Percentiles rank a stretch among this genome's conserved stretches.
Evolutionary conservation across 1,284 basidiomycete genomes (phyloP).

Genomic region (Coriolopsis trogii): DNA sequence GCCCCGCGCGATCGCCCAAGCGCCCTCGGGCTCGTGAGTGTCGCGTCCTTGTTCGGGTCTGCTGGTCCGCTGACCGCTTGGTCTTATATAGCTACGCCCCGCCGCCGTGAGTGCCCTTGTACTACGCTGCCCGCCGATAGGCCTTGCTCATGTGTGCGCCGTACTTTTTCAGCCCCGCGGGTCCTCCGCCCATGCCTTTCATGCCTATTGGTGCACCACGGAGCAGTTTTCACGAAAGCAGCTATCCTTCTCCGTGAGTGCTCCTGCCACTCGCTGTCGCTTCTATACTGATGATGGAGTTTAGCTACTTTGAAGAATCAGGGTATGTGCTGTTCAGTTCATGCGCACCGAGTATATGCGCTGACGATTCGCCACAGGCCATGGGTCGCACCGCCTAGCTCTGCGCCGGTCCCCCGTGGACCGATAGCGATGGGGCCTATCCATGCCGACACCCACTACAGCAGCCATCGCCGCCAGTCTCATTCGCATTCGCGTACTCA

Average conservation of each 20-base stretch:
- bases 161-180: conserved; percentile 10
- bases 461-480: conserved; percentile 16
- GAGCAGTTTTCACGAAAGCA: too few relatives aligned
- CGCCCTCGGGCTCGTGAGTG: conserved; percentile 17
- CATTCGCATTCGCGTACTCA: conserved; percentile 15
- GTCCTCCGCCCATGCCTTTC: conserved; percentile 18
- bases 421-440: conserved; percentile 1
- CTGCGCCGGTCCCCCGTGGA: conserved; percentile 10
- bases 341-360: not conserved
- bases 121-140: not conserved
- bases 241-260: too few relatives aligned
- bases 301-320: not conserved
- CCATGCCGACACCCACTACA: conserved; percentile 13
- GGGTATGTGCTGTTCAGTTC: conserved; percentile 2
- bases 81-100: conserved; percentile 12
- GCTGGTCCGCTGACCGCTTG: not conserved
- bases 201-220: conserved; percentile 23
- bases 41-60: too few relatives aligned
- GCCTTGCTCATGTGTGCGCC: conserved; percentile 7
- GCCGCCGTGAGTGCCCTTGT: conserved; percentile 10
- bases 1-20: conserved; percentile 5
- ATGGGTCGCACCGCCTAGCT: conserved; percentile 8
- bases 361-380: conserved; percentile 9
- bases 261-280: too few relatives aligned
- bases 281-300: too few relatives aligned